Evolutionary conservation across 768 basidiomycete species (phyloP), one percentile per base, ranked within the genome.

Genomic region (Sistotremastrum suecicum): DNA sequence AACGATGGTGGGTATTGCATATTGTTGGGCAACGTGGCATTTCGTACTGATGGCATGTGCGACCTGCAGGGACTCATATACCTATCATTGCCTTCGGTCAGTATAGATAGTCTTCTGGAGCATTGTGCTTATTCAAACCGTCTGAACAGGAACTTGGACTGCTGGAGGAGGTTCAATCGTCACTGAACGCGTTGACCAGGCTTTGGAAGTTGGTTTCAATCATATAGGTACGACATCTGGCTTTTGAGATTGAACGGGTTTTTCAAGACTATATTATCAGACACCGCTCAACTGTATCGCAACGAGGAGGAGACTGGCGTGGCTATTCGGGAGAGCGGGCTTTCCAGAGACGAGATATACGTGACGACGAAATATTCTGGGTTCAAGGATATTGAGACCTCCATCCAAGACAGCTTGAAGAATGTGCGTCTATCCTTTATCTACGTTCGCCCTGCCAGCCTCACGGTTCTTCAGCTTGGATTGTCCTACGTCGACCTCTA

Each of bases 291-390:
- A 54, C 28, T 58, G 1, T 82, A 80, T 58, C 48, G 65, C n/a
- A 81, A 80, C 48, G 78, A 80, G 59, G 55, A 54, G 2, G 76
- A 81, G 51, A 72, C 70, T 5, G 78, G 77, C 3, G 55, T 54
- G 36, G 75, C 68, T 5, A 67, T 74, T 48, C 66, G 63, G n/a
- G 71, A 80, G 51, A 78, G 72, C 49, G 76, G 78, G 1, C 64
- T 78, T 4, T 53, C 65, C 34, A 69, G 79, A n/a, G 47, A 64
- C 9, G 74, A 79, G 1, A 51, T 82, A 29, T 82, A 67, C 58
- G 69, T 84, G 51, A 82, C 78, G 3, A 81, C 79, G 33, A 80
- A 81, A 53, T 80, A 70, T 53, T 75, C 76, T 10, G 75, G 74
- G 1, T 43, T 60, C 43, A 56, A 69, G 43, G 71, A 72, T 48